Conservation (phyloP, 164 flowering plant genomes). For the Aristolochia fimbriata region DNA sequence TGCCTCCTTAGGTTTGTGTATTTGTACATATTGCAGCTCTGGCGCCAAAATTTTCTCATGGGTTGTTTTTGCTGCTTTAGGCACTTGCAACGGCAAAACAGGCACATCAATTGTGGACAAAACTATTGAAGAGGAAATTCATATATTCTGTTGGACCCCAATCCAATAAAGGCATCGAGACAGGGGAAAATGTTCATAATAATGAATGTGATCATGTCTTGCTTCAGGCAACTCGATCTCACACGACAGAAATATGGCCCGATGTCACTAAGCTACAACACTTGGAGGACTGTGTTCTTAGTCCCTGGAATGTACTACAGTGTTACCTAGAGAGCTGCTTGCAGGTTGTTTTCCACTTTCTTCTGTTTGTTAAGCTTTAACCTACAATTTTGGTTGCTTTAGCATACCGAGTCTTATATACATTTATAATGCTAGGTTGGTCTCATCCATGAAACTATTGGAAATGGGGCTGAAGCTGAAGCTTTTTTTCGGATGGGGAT, state of each 20-base stretch:
- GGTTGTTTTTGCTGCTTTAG: slow-evolving; percentile 23
- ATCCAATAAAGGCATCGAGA: slow-evolving; percentile 17
- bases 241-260: slow-evolving; percentile 43
- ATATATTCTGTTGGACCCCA: slow-evolving; percentile 30
- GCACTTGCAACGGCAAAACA: slow-evolving; percentile 79
- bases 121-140: slow-evolving; percentile 55
- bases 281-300: slow-evolving; percentile 32
- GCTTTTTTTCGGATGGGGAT: slow-evolving; percentile 58
- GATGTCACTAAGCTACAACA: slow-evolving; percentile 18
- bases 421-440: slow-evolving; percentile 48
- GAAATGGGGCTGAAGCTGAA: slow-evolving; percentile 74
- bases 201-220: slow-evolving; percentile 14
- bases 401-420: background rate
- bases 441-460: slow-evolving; percentile 54
- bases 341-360: slow-evolving; percentile 45
- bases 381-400: background rate
- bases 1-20: background rate
- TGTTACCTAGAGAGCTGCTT: slow-evolving; percentile 82
- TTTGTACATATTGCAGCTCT: background rate
- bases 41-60: background rate
- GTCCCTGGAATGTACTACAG: slow-evolving; percentile 82
- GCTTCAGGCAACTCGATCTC: slow-evolving; percentile 30
- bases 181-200: slow-evolving; percentile 19
- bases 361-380: background rate
- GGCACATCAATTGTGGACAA: slow-evolving; percentile 54